phyloP scores from a whole-genome alignment of 768 basidiomycete genomes.

The Xanthoconium stramineum region DNA sequence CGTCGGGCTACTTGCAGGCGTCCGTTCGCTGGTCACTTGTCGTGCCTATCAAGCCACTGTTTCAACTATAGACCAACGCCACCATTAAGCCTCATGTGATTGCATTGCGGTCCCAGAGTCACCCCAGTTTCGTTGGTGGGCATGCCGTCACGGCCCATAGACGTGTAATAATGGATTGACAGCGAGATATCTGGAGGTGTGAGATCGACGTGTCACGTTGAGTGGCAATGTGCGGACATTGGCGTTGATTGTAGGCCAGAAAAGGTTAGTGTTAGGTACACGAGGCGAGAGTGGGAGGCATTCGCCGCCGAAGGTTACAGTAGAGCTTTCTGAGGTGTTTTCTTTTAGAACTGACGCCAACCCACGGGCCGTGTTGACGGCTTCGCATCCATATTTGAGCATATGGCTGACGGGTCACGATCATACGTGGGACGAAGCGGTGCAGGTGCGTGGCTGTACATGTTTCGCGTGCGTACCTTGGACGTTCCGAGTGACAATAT shows the following conservation, averaged over 20 bases:
- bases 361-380: conserved; percentile 1
- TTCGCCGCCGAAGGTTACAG: conserved; percentile 1
- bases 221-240: conserved; percentile 17
- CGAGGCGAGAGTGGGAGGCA: conserved; percentile 13
- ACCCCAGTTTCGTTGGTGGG: conserved; percentile 10
- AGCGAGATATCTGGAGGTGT: not conserved
- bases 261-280: conserved; percentile 14
- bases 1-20: conserved; percentile 13
- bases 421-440: not conserved
- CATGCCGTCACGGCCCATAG: conserved; percentile 15
- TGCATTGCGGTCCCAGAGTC: not conserved
- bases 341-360: conserved; percentile 3
- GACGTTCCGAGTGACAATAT: not conserved
- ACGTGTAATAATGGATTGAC: conserved; percentile 1
- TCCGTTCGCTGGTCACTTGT: not conserved
- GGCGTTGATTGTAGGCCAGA: conserved; percentile 15
- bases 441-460: conserved; percentile 7
- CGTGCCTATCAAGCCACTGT: conserved; percentile 21
- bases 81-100: conserved; percentile 5
- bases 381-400: conserved; percentile 10
- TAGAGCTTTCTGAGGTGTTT: not conserved
- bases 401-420: not conserved
- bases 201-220: conserved; percentile 24
- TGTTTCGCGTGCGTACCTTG: conserved; percentile 6
- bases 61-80: conserved; percentile 2